phyloP scores from a whole-genome alignment of 1,284 basidiomycete species.

The Boletus sp. region DNA sequence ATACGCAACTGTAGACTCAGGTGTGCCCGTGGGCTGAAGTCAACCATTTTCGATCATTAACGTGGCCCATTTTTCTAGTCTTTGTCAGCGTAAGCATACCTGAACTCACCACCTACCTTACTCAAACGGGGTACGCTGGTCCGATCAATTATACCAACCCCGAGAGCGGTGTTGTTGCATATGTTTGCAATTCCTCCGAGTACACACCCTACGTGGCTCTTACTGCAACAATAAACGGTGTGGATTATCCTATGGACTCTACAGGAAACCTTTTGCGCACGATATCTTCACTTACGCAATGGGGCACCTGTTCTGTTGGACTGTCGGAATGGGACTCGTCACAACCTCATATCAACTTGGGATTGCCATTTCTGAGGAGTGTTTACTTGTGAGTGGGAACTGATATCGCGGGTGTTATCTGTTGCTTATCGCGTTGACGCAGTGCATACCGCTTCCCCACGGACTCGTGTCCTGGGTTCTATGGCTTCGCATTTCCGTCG shows the following conservation, averaged over 20 bases:
- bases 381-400: conserved; percentile 17
- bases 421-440: background rate
- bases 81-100: conserved; percentile 7
- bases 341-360: conserved; percentile 7
- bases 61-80: background rate
- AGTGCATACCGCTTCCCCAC: conserved; percentile 30
- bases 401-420: too few species aligned
- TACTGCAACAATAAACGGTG: conserved; percentile 24
- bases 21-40: background rate
- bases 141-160: conserved; percentile 11
- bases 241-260: conserved; percentile 29
- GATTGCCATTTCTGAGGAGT: conserved; percentile 17
- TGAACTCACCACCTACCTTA: conserved; percentile 5
- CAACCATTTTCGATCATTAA: background rate
- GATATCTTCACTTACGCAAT: background rate
- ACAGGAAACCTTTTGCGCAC: conserved; percentile 19
- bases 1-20: conserved; percentile 9
- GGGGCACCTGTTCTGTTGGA: conserved; percentile 13
- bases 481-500: conserved; percentile 27
- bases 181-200: conserved; percentile 21
- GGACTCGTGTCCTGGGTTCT: conserved; percentile 23
- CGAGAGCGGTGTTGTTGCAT: conserved; percentile 8
- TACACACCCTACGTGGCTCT: conserved; percentile 20
- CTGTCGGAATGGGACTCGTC: background rate
- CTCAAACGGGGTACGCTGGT: conserved; percentile 10